Conservation (phyloP, 2,329 filamentous ascomycete genomes). For the Fragosphaeria purpurea region DNA sequence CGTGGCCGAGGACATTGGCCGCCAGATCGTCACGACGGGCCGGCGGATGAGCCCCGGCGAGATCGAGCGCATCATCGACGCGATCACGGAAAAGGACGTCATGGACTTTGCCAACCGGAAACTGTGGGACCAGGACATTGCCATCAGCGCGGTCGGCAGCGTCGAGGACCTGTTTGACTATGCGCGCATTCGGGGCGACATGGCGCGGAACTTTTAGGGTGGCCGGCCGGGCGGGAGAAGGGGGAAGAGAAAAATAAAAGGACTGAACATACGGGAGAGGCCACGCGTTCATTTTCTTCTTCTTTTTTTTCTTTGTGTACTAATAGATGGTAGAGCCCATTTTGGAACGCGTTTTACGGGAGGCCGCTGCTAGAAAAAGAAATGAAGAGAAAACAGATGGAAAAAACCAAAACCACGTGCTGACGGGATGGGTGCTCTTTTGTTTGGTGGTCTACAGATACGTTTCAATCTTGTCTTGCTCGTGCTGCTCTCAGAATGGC, state of each 20-base stretch:
- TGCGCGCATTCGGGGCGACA: constrained; percentile 27
- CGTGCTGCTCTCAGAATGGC: too few relatives aligned
- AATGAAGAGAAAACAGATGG: too few relatives aligned
- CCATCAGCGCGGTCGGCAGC: constrained; percentile 82
- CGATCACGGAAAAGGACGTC: constrained; percentile 88
- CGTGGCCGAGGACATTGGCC: constrained; percentile 94
- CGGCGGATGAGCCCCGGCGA: constrained; percentile 84
- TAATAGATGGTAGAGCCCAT: constrained; percentile 7
- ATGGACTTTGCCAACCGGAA: constrained; percentile 94
- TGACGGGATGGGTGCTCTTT: too few relatives aligned
- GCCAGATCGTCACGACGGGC: constrained; percentile 96
- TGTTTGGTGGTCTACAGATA: too few relatives aligned
- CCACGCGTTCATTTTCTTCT: not conserved
- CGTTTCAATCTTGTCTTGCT: too few relatives aligned
- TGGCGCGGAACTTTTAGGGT: constrained; percentile 26
- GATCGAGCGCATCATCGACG: constrained; percentile 84
- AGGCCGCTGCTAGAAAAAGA: too few relatives aligned
- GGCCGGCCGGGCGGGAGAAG: too few relatives aligned
- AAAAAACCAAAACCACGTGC: too few relatives aligned
- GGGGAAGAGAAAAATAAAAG: not conserved
- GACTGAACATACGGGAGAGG: not conserved
- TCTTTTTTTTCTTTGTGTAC: constrained; percentile 7
- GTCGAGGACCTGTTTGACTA: constrained; percentile 83
- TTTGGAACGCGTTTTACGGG: not conserved
- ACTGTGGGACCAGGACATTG: constrained; percentile 95